Conservation (phyloP, 805 yeast species). For the Metschnikowia proteae region DNA sequence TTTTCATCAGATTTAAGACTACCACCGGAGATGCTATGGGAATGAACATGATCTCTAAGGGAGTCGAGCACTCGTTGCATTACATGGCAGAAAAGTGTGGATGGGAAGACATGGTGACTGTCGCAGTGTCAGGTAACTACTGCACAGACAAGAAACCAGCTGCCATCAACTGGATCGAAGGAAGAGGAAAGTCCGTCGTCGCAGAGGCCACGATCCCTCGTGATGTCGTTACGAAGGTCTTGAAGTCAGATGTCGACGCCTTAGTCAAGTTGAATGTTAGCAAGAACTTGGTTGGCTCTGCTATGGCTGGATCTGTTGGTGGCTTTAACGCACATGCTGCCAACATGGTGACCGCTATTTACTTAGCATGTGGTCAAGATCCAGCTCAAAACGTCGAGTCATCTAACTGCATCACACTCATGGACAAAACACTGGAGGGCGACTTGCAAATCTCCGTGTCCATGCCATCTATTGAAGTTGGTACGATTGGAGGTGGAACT, state of each 20-base stretch:
- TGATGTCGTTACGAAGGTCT: slow-evolving; percentile 71
- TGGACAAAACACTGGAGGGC: slow-evolving; percentile 73
- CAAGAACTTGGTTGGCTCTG: slow-evolving; percentile 92
- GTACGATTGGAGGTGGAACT: slow-evolving; percentile 99
- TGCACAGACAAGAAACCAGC: slow-evolving; percentile 98
- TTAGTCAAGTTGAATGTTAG: slow-evolving; percentile 83
- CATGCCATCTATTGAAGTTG: slow-evolving; percentile 98
- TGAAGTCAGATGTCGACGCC: slow-evolving; percentile 90
- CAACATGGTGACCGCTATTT: slow-evolving; percentile 91
- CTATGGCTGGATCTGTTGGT: slow-evolving; percentile 97
- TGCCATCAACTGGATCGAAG: slow-evolving; percentile 98
- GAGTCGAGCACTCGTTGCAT: slow-evolving; percentile 83
- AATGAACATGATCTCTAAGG: slow-evolving; percentile 99
- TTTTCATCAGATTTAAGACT: slow-evolving; percentile 92
- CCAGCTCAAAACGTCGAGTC: slow-evolving; percentile 99
- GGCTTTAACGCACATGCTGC: slow-evolving; percentile 99
- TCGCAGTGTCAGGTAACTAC: slow-evolving; percentile 94
- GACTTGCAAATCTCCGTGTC: slow-evolving; percentile 84
- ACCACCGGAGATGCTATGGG: slow-evolving; percentile 99
- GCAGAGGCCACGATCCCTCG: slow-evolving; percentile 92
- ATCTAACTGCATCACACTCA: slow-evolving; percentile 93
- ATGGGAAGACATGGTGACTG: slow-evolving; percentile 88
- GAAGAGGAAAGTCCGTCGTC: slow-evolving; percentile 96
- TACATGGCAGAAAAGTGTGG: slow-evolving; percentile 86
- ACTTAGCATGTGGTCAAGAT: slow-evolving; percentile 95